Conservation (phyloP, 2,329 filamentous ascomycete species). For the Bipolaris zeicola region DNA sequence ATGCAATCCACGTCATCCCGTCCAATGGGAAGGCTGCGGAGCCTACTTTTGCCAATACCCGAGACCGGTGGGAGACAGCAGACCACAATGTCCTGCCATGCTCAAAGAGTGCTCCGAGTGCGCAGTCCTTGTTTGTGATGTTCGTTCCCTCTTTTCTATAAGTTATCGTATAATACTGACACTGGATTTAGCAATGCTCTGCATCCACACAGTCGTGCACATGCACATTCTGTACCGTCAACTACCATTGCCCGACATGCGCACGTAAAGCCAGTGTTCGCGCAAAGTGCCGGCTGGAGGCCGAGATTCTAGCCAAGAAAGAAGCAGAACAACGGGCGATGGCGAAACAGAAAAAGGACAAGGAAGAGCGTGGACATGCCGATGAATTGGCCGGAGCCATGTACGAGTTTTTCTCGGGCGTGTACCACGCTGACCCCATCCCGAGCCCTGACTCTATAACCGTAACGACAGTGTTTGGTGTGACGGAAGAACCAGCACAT, state of each 20-base stretch:
- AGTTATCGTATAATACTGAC: constrained; percentile 13
- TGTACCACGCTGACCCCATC: constrained; percentile 31
- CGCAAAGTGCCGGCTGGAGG: constrained; percentile 45
- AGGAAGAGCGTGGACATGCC: constrained; percentile 41
- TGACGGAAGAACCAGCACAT: constrained; percentile 39
- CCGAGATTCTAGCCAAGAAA: constrained; percentile 40
- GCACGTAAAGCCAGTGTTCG: constrained; percentile 40
- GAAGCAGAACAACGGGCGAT: constrained; percentile 38
- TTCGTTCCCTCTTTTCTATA: constrained; percentile 28
- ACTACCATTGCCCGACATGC: constrained; percentile 50
- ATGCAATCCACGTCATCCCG: constrained; percentile 49
- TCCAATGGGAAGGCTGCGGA: constrained; percentile 53
- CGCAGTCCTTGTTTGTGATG: constrained; percentile 50
- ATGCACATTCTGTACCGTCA: constrained; percentile 48
- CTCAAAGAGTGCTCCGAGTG: constrained; percentile 50
- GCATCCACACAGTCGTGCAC: constrained; percentile 40
- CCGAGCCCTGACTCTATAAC: constrained; percentile 44
- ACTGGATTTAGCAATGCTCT: constrained; percentile 34
- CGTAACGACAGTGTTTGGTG: constrained; percentile 44
- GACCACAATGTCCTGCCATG: constrained; percentile 44
- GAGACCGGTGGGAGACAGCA: constrained; percentile 46
- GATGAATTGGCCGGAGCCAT: constrained; percentile 45
- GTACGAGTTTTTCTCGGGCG: constrained; percentile 41
- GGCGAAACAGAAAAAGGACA: constrained; percentile 40
- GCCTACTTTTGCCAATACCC: constrained; percentile 51